Base-by-base conservation (phyloP, 2,329 filamentous ascomycete species). In the Cladobotryum mycophilum region DNA sequence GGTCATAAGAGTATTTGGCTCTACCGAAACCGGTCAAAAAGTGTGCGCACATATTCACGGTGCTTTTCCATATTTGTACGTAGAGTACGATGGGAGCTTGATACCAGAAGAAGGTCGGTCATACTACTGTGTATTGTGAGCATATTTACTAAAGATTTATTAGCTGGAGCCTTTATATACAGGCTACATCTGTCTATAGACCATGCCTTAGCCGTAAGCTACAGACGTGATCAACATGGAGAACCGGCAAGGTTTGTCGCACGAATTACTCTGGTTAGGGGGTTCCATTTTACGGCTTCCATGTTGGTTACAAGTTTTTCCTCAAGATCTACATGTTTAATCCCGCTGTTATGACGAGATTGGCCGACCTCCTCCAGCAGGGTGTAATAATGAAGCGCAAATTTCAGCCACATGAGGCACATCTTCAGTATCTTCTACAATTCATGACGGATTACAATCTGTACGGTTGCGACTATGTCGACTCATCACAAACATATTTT, bases 371-470 rank as follows among this genome's bases (percentile, higher is more conserved):
- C 44, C 75, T 99, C 40, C 84, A 88, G 15, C 90, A 96, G 67
- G 93, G 93, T 7, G 86, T 86, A 30, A 84, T 99, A 41, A 81
- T 97, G 80, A 88, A 88, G 64, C 81, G 80, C 53, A 78, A 81
- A 20, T 86, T 99, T 41, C 92, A 97, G 63, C 92, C 93, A 0
- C 95, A 93, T 63, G 93, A 99, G 69, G 90, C 88, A 15, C 95
- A 99, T 65, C 68, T 97, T 55, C 89, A 96, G 63, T 97, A 91
- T 65, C 72, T 96, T 8, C 76, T 93, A 9, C 95, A 99, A 69
- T 99, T 95, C 81, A 97, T 99, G 93, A 87, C 86, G 56, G 95
- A 99, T 67, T 99, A 95, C 74, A 99, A 96, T 64, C 74, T 99
- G 58, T 97, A 95, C 66, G 95, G 95, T 6, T 99, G 93, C 64